Conservation (phyloP, 441 rosid species). For the Euphorbia celastroides region DNA sequence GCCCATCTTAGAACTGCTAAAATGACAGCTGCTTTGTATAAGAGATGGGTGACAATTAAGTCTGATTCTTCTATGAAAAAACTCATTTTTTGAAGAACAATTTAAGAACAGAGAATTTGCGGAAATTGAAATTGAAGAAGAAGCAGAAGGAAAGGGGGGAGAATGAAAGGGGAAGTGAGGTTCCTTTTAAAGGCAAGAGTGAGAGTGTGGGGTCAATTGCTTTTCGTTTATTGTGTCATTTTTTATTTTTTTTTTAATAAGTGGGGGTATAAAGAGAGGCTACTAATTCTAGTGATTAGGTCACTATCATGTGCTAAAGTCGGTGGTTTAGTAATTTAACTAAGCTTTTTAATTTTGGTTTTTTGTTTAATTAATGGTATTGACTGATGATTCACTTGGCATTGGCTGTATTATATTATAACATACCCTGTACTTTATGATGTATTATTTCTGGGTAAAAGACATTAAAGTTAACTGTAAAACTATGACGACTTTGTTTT, state of each 20-base stretch:
- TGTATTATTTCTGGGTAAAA: no score
- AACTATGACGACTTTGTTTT: no score
- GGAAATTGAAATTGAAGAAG: not conserved
- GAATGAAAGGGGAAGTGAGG: constrained; percentile 14
- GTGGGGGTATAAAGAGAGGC: constrained; percentile 12
- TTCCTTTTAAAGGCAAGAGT: constrained; percentile 28
- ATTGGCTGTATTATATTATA: no score
- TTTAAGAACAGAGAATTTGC: not conserved
- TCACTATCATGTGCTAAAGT: constrained; percentile 23
- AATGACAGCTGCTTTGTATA: constrained; percentile 63
- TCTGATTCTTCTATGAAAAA: constrained; percentile 61
- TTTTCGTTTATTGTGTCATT: constrained; percentile 5
- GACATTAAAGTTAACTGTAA: no score
- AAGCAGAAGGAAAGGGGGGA: constrained; percentile 26
- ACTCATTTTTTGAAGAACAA: constrained; percentile 35
- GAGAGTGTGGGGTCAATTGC: constrained; percentile 17
- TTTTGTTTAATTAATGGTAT: no score
- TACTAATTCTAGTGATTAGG: constrained; percentile 4
- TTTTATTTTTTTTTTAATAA: not conserved
- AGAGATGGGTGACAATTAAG: constrained; percentile 41
- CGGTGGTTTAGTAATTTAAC: constrained; percentile 18
- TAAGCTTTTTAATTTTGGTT: not conserved
- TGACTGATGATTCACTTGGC: no score
- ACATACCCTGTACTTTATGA: no score
- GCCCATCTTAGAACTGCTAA: constrained; percentile 76